Percentiles rank a stretch among this genome's conserved stretches.
phyloP scores from a whole-genome alignment of 106 monocot species.

The Apostasia ramifera region DNA sequence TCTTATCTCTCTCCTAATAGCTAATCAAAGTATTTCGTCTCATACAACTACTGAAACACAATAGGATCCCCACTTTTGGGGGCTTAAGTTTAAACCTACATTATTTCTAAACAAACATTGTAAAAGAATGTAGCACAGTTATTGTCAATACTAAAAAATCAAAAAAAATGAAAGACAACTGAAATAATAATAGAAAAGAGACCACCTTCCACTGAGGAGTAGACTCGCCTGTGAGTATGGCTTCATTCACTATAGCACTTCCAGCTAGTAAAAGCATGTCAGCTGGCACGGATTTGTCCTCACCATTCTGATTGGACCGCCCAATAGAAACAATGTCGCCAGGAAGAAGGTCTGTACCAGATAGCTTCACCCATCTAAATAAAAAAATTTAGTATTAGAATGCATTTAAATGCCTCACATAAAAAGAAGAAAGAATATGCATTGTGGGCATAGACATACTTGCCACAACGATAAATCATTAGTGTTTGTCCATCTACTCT shows the following conservation, averaged over 20 bases:
- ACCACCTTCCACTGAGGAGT: conserved; percentile 99
- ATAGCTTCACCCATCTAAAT: conserved; percentile 84
- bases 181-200: conserved; percentile 8
- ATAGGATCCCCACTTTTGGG: too few species aligned
- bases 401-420: conserved; percentile 6
- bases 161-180: not conserved
- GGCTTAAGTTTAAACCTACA: too few species aligned
- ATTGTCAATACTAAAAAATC: too few species aligned
- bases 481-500: conserved; percentile 83
- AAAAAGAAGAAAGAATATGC: not conserved
- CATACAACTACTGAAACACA: too few species aligned
- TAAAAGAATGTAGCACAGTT: too few species aligned
- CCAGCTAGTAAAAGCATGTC: conserved; percentile 94
- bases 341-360: conserved; percentile 96
- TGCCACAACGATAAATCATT: conserved; percentile 84
- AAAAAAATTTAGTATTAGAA: not conserved
- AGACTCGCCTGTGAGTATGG: conserved; percentile 99
- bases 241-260: conserved; percentile 95
- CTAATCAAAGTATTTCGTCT: too few species aligned
- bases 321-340: conserved; percentile 95
- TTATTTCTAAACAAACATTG: too few species aligned
- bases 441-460: conserved; percentile 31
- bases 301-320: conserved; percentile 61
- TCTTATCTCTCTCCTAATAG: too few species aligned
- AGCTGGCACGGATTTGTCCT: conserved; percentile 93